Evolutionary conservation across 148 eudicot species (phyloP).

Genomic region (Chenopodium quinoa): DNA sequence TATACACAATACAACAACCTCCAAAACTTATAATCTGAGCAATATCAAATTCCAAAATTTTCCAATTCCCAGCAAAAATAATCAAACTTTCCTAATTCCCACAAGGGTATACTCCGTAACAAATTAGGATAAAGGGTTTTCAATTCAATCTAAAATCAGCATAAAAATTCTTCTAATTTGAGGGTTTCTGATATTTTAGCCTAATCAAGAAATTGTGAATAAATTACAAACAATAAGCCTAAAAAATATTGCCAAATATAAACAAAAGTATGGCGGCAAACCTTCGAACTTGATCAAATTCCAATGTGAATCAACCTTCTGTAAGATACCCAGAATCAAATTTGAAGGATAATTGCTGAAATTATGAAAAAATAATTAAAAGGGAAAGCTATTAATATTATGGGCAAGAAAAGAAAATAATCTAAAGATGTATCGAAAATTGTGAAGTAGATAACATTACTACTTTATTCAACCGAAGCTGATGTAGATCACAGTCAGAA

Average conservation of each 20-base stretch:
- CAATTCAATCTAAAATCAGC: background rate
- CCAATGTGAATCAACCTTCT: background rate
- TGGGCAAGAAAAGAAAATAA: background rate
- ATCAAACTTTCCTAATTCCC: background rate
- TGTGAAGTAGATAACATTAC: slow-evolving; percentile 23
- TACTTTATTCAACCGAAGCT: background rate
- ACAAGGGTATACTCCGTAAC: background rate
- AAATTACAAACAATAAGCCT: background rate
- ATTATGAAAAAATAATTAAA: too few species aligned
- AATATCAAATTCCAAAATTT: slow-evolving; percentile 4
- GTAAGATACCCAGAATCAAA: slow-evolving; percentile 1
- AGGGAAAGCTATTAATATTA: too few species aligned
- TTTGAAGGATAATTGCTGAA: slow-evolving; percentile 6
- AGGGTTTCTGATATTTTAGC: background rate
- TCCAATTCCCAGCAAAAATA: background rate
- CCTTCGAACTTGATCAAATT: slow-evolving; percentile 11
- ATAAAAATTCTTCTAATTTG: background rate
- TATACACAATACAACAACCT: slow-evolving; percentile 3
- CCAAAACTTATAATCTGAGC: background rate
- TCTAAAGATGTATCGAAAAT: background rate
- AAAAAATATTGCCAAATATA: background rate
- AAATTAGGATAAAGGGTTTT: background rate
- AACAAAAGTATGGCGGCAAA: background rate
- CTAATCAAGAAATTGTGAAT: slow-evolving; percentile 2
- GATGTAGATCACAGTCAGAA: slow-evolving; percentile 25